Percentiles rank a stretch among this genome's conserved stretches.
Conservation (phyloP, 495 filamentous ascomycete species). For the Hyaloscypha hepaticicola region DNA sequence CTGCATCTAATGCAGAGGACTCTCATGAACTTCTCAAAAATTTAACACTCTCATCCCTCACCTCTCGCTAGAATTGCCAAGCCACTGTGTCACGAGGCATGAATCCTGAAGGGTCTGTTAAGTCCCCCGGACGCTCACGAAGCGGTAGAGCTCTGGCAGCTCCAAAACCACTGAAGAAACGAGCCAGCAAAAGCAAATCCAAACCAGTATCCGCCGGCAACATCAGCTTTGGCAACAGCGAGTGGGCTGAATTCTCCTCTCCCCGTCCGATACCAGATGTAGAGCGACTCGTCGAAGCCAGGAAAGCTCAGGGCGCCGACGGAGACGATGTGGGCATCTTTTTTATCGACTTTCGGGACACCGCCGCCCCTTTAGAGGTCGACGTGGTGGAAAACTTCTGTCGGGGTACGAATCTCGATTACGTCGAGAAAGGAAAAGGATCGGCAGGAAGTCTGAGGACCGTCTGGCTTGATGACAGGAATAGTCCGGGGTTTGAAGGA, state of each 20-base stretch:
- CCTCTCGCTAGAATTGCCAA: no score
- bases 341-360: neutral
- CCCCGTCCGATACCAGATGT: neutral
- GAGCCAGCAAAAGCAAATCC: no score
- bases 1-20: no score
- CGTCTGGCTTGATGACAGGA: slow-evolving; percentile 8
- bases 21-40: no score
- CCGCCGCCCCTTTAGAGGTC: neutral
- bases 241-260: neutral
- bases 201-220: no score
- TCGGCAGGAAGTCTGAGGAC: neutral
- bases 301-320: neutral
- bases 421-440: slow-evolving; percentile 1
- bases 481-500: neutral
- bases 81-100: no score
- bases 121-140: no score
- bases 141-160: no score
- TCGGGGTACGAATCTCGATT: slow-evolving; percentile 2
- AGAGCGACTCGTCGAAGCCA: neutral
- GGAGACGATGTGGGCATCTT: slow-evolving; percentile 5
- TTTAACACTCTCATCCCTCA: no score
- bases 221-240: neutral
- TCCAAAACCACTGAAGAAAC: no score
- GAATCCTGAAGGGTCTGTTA: no score
- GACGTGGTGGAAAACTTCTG: slow-evolving; percentile 9